These are phyloP conservation scores for Furcasterigmium sp. DNA, from an alignment of 2,329 filamentous ascomycete genomes.

Conservation along the genomic window DNA sequence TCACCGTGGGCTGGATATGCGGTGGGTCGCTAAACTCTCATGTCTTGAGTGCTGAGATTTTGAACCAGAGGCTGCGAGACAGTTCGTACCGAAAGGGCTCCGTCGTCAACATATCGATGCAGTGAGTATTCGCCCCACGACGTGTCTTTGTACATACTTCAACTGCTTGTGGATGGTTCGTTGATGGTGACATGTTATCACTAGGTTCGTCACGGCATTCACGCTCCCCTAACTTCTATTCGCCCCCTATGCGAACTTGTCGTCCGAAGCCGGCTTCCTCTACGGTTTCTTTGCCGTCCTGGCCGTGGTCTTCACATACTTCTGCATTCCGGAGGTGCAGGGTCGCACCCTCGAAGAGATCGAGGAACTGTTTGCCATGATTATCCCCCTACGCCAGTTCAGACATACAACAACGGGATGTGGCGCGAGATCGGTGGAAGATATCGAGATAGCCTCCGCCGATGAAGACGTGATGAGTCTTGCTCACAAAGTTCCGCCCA, in stretches of 20 bases:
- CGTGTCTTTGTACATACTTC: too few relatives aligned
- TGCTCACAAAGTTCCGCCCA: too few relatives aligned
- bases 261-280: conserved; percentile 28
- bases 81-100: conserved; percentile 21
- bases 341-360: conserved; percentile 72
- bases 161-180: too few relatives aligned
- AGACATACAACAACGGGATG: background rate
- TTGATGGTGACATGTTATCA: background rate
- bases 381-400: background rate
- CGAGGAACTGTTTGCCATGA: conserved; percentile 33
- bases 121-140: conserved; percentile 12
- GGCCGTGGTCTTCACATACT: conserved; percentile 17
- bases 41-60: conserved; percentile 27
- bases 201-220: conserved; percentile 20
- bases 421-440: too few relatives aligned
- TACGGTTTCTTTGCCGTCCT: conserved; percentile 20
- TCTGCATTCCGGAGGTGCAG: conserved; percentile 40
- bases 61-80: conserved; percentile 23
- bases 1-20: conserved; percentile 20
- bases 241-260: conserved; percentile 24
- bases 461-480: too few relatives aligned
- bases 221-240: conserved; percentile 30
- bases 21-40: conserved; percentile 29
- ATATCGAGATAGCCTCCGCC: too few relatives aligned
- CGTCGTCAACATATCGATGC: conserved; percentile 21